Evolutionary conservation across 2,329 filamentous ascomycete genomes (phyloP), one percentile per base, ranked within the genome.

Genomic region (Fusarium beomiforme): DNA sequence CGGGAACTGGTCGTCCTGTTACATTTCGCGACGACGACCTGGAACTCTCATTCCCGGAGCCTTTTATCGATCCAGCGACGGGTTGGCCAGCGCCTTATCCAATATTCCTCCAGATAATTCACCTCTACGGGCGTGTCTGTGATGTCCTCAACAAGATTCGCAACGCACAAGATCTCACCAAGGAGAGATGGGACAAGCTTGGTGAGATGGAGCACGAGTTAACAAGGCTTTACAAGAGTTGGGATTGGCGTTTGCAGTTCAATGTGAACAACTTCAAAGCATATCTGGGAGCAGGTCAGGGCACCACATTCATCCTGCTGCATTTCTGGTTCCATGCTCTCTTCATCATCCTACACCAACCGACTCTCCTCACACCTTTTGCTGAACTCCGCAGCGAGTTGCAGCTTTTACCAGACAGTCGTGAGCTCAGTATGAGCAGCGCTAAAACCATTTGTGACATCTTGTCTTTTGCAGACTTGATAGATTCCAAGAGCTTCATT

Each of bases 391-490:
- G 81, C 46, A 83, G 82, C 61, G 90, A 92, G 57, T 86, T 93
- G 53, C 91, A 94, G 60, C 85, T 97, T 2, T 89, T 94, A 39
- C 89, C 92, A 0, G 93, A 96, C 76, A 96, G 93, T 71, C 90
- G 93, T 60, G 93, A 96, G 78, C 80, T 91, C 8, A 93, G 92
- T 66, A 95, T 95, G 91, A 95, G 92, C 17, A 95, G 93, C 26
- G 94, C 94, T 16, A 97, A 97, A 82, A 97, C 94, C 0, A 96
- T 97, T 66, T 93, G 93, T 36, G 94, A 97, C 75, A 97, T 97
- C 19, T 82, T 97, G 12, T 91, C 92, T 2, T 97, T 97, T 79
- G 93, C 93, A 1, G 93, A 97, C 77, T 83, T 97, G 13, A 93
- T 96, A 55, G 93, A 97, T 78, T 90, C 92, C 0, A 94, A 93